Percentiles rank a stretch among this genome's conserved stretches.
phyloP scores from a whole-genome alignment of 2,329 filamentous ascomycete species.

The Aspergillus caelatus region DNA sequence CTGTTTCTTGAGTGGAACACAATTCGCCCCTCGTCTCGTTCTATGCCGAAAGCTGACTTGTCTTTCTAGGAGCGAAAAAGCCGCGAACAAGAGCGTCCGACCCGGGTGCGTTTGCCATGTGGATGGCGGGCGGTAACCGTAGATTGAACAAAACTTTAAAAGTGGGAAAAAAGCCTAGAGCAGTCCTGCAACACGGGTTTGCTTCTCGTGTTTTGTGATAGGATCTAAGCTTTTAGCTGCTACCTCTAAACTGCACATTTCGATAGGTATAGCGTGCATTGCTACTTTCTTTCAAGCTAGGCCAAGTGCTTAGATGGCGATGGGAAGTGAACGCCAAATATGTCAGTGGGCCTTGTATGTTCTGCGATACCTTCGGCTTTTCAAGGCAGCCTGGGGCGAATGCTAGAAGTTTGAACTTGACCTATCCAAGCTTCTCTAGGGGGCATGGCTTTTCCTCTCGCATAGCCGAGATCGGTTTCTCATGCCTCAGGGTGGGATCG shows the following conservation, averaged over 20 bases:
- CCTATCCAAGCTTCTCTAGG: slow-evolving; percentile 36
- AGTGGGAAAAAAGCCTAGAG: slow-evolving; percentile 51
- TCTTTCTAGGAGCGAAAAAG: slow-evolving; percentile 35
- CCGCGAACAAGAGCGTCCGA: slow-evolving; percentile 27
- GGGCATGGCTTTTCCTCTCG: slow-evolving; percentile 50
- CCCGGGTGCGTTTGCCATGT: slow-evolving; percentile 45
- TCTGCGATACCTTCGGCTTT: not conserved
- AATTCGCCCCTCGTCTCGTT: no score
- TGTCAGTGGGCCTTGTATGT: not conserved
- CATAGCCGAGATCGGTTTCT: slow-evolving; percentile 45
- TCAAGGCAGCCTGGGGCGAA: slow-evolving; percentile 11
- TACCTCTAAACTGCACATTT: slow-evolving; percentile 12
- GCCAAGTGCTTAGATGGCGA: not conserved
- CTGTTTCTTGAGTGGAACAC: no score
- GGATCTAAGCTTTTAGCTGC: slow-evolving; percentile 7
- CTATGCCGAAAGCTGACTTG: not conserved
- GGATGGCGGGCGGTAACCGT: slow-evolving; percentile 46
- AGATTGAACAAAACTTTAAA: slow-evolving; percentile 45
- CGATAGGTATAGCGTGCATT: not conserved
- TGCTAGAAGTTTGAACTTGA: slow-evolving; percentile 18
- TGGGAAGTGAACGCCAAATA: not conserved
- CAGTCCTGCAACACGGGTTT: slow-evolving; percentile 23
- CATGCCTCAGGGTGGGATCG: slow-evolving; percentile 34
- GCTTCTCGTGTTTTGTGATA: slow-evolving; percentile 37
- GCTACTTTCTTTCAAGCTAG: not conserved